These are phyloP conservation scores for Cyberlindnera mississippiensis DNA, from an alignment of 805 yeast genomes.

Conservation along the genomic window DNA sequence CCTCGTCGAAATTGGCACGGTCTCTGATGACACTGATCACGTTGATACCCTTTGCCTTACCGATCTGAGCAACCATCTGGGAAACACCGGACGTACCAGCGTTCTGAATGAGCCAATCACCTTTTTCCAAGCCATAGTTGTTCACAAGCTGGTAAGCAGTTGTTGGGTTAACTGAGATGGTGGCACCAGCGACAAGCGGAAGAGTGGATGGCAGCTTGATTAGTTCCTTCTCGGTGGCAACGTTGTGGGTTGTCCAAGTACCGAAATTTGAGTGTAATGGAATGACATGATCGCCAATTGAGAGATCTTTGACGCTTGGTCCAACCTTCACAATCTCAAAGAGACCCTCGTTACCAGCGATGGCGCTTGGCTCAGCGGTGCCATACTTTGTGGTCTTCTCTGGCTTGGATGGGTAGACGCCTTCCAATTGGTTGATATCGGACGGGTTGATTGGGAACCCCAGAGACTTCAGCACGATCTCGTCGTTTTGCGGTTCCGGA, in stretches of 20 bases:
- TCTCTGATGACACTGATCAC: constrained; percentile 87
- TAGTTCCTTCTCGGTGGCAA: constrained; percentile 49
- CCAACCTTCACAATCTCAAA: constrained; percentile 82
- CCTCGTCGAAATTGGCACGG: constrained; percentile 69
- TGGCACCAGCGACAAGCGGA: constrained; percentile 67
- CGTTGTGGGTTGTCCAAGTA: constrained; percentile 86
- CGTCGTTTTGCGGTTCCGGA: constrained; percentile 40
- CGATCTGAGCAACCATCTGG: constrained; percentile 85
- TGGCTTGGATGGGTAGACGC: constrained; percentile 81
- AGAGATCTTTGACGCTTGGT: constrained; percentile 40
- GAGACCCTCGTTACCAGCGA: constrained; percentile 93
- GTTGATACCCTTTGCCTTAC: constrained; percentile 69
- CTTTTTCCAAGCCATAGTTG: constrained; percentile 43
- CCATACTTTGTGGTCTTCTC: constrained; percentile 47
- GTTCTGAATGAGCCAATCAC: constrained; percentile 91
- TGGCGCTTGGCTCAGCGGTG: constrained; percentile 64
- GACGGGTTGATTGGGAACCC: constrained; percentile 91
- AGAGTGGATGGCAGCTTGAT: constrained; percentile 51
- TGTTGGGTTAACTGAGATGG: constrained; percentile 86
- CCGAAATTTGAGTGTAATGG: constrained; percentile 80
- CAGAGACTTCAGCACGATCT: constrained; percentile 60
- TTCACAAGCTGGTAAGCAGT: constrained; percentile 89
- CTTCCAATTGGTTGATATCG: constrained; percentile 80
- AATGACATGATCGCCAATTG: constrained; percentile 82
- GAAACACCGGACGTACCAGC: constrained; percentile 98